Conservation (phyloP, 129 eudicot species). For the Ambrosia trifida region DNA sequence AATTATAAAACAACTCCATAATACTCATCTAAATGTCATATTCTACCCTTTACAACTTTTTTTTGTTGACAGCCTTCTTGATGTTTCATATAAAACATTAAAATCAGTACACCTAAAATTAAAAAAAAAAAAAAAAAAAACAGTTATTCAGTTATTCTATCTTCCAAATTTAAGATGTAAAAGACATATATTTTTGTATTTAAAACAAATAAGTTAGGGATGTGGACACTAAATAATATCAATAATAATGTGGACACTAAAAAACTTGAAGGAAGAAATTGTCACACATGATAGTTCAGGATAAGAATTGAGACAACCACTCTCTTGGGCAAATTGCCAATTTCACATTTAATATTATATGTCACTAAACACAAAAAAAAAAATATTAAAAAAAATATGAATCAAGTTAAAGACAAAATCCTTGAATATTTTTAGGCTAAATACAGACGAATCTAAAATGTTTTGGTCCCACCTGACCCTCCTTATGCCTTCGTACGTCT, state of each 20-base stretch:
- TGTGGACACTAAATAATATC: neutral
- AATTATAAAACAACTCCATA: neutral
- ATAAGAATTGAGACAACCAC: no score
- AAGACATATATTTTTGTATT: no score
- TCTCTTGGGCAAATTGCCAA: slow-evolving; percentile 19
- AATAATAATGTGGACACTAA: neutral
- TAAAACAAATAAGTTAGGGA: no score
- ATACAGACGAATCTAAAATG: slow-evolving; percentile 30
- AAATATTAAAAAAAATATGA: neutral
- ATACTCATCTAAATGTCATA: neutral
- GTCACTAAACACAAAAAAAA: slow-evolving; percentile 17
- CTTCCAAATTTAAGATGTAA: neutral
- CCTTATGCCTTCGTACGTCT: slow-evolving; percentile 34
- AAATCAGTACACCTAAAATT: neutral
- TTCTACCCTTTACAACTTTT: neutral
- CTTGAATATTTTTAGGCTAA: neutral
- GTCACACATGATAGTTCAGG: neutral
- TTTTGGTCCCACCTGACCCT: slow-evolving; percentile 29
- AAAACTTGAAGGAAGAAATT: neutral
- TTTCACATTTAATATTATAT: slow-evolving; percentile 28
- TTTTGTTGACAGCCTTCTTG: slow-evolving; percentile 15
- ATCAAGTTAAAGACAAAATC: slow-evolving; percentile 13
- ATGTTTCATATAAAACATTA: neutral
- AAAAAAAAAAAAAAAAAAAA: no score
- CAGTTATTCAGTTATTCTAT: neutral